Base-by-base conservation (phyloP, 192 early-diverging fungal genomes). In the Gonapodya prolifera region DNA sequence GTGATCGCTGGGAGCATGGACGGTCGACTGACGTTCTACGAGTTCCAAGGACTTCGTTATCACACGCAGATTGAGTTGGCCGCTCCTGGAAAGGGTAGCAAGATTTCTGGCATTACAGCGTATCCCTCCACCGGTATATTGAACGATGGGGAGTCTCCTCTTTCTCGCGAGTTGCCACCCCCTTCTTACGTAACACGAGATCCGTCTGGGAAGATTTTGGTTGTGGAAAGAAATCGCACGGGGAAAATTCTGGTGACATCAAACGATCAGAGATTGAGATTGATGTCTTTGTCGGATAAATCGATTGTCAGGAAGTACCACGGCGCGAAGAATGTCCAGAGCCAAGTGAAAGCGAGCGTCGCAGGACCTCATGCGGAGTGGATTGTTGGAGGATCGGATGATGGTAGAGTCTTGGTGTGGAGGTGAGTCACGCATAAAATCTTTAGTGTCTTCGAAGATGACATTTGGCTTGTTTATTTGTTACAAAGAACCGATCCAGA, bases 1-100 rank as follows among this genome's bases (percentile, higher is more conserved):
- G 76, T 73, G 1, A 76, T 76, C 32, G 76, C 76, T 1, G 76
- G 76, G 23, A 76, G 36, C 1, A 33, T 70, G 31, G 70, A 70
- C 34, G 76, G 76, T 1, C 35, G 70, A 33, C 36, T 76, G 13
- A 28, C 70, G 23, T 76, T 76, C 69, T 76, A 76, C 70, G 76
- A 76, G 30, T 76, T 76, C 1, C 36, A 76, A 76, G 76, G 76
- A 1, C 2, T 76, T 1, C 35, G 70, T 1, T 76, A 76, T n/a
- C 35, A 76, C 17, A 76, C 76, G 2, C 76, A 76, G 1, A 35
- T 76, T n/a, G 70, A 35, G 0, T 35, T 76, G 30, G 34, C 35
- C 30, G 33, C 76, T 1, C 29, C 1, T 23, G 0, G 30, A 0
- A 76, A 76, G 70, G 76, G 76, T 34, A 76, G 70, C 35, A 76